A percentile compares a stretch with the other conserved stretches of the same genome.
Evolutionary conservation across 805 yeast species (phyloP).

Genomic region (Ogataea siamensis): DNA sequence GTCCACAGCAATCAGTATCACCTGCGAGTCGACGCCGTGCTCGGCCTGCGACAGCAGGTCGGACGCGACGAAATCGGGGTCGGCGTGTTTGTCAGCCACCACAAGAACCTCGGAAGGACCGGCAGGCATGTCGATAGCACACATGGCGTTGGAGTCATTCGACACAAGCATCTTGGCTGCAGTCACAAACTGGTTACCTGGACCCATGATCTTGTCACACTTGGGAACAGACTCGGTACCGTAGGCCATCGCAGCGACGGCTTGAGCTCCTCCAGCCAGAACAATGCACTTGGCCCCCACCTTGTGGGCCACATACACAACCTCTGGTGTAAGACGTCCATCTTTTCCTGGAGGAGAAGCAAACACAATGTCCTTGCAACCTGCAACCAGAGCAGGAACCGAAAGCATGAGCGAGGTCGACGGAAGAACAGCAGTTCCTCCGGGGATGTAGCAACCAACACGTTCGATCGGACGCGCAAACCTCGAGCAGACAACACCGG

Average conservation of each 20-base stretch:
- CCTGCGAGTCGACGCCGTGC: slow-evolving; percentile 98
- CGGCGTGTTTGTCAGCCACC: slow-evolving; percentile 84
- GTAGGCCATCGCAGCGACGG: slow-evolving; percentile 97
- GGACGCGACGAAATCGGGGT: slow-evolving; percentile 95
- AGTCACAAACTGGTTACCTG: slow-evolving; percentile 98
- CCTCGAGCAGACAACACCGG: slow-evolving; percentile 92
- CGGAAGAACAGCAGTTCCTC: slow-evolving; percentile 98
- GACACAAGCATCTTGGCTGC: slow-evolving; percentile 98
- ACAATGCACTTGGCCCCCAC: slow-evolving; percentile 89
- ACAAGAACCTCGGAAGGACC: slow-evolving; percentile 98
- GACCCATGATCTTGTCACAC: slow-evolving; percentile 96
- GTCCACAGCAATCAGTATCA: slow-evolving; percentile 80
- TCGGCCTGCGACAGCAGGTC: slow-evolving; percentile 97
- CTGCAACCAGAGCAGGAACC: slow-evolving; percentile 97
- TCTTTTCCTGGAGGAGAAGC: slow-evolving; percentile 96
- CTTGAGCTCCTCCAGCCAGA: slow-evolving; percentile 99
- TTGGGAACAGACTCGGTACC: slow-evolving; percentile 92
- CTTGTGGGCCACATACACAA: slow-evolving; percentile 94
- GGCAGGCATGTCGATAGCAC: slow-evolving; percentile 99
- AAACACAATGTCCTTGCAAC: slow-evolving; percentile 84
- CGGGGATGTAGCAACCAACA: slow-evolving; percentile 96
- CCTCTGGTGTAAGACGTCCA: slow-evolving; percentile 94
- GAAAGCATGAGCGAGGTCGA: slow-evolving; percentile 98
- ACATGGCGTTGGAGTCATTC: slow-evolving; percentile 90
- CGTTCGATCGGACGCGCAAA: slow-evolving; percentile 92